Percentiles rank a stretch among this genome's conserved stretches.
Conservation (phyloP, 1,284 basidiomycete genomes). For the Xerocomus minutiporus region DNA sequence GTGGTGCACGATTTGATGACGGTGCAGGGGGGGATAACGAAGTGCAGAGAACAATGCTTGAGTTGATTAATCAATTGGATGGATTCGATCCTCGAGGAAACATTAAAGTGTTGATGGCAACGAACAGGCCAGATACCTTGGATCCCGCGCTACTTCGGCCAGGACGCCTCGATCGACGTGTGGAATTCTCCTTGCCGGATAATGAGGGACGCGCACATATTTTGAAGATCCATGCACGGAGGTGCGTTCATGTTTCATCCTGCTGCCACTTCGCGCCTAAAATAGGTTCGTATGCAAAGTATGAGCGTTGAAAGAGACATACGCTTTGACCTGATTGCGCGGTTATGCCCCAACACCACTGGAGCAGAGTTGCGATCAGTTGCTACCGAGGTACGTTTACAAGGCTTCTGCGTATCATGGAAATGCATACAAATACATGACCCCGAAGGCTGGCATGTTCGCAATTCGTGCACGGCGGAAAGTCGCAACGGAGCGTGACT, state of each 20-base stretch:
- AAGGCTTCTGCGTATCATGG: background rate
- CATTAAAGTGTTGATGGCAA: conserved; percentile 99
- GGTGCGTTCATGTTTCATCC: conserved; percentile 36
- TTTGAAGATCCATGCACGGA: conserved; percentile 93
- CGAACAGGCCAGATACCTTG: conserved; percentile 97
- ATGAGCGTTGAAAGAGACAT: conserved; percentile 99
- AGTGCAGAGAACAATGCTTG: conserved; percentile 99
- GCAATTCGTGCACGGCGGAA: conserved; percentile 96
- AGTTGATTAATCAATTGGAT: conserved; percentile 98
- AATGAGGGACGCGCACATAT: conserved; percentile 97
- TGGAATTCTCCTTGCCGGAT: conserved; percentile 95
- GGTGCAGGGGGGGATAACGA: conserved; percentile 99
- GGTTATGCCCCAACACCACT: conserved; percentile 96
- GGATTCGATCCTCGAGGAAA: conserved; percentile 98
- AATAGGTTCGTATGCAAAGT: conserved; percentile 38
- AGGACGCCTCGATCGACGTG: conserved; percentile 91
- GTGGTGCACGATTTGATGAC: conserved; percentile 98
- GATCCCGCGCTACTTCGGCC: conserved; percentile 96
- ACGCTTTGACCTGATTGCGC: conserved; percentile 95
- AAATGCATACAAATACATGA: background rate
- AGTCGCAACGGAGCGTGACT: conserved; percentile 96
- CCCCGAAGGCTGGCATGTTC: conserved; percentile 90
- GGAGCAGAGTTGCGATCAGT: conserved; percentile 96
- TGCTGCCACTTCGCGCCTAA: conserved; percentile 4
- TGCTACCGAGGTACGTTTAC: conserved; percentile 76